phyloP scores from a whole-genome alignment of 1,284 basidiomycete genomes.

The Apiotrichum mycotoxinovorans region DNA sequence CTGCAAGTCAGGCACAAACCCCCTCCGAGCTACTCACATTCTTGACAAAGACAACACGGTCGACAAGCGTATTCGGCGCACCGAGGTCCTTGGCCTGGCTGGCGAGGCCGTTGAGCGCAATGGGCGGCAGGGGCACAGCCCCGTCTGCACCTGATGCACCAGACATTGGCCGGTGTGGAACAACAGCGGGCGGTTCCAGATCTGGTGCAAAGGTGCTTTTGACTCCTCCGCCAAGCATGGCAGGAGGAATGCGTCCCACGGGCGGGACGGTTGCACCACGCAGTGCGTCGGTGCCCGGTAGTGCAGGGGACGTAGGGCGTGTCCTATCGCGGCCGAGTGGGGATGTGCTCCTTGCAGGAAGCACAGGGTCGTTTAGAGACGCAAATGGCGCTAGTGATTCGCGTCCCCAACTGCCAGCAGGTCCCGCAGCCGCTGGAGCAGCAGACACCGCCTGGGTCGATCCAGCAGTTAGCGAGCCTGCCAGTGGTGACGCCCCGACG shows the following conservation, averaged over 20 bases:
- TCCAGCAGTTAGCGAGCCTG: constrained; percentile 36
- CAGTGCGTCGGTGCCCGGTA: constrained; percentile 3
- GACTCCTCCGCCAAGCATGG: neutral
- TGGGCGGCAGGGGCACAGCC: constrained; percentile 9
- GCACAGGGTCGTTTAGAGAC: neutral
- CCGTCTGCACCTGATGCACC: neutral
- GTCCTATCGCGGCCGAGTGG: constrained; percentile 2
- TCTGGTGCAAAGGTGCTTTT: constrained; percentile 5
- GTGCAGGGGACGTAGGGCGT: constrained; percentile 1
- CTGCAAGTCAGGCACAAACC: constrained; percentile 51
- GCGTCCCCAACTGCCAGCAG: neutral
- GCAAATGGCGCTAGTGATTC: neutral
- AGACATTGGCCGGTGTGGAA: constrained; percentile 1
- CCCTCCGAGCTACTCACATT: constrained; percentile 52
- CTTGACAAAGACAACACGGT: constrained; percentile 64
- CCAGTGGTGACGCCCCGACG: constrained; percentile 41
- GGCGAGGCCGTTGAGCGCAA: constrained; percentile 34
- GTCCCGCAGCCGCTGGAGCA: neutral
- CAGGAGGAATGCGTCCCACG: constrained; percentile 1
- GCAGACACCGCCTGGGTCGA: neutral
- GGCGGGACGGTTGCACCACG: constrained; percentile 3
- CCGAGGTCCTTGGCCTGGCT: constrained; percentile 38
- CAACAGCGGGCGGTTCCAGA: neutral
- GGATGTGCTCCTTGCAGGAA: constrained; percentile 12
- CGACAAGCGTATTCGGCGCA: constrained; percentile 39